phyloP scores from a whole-genome alignment of 2,329 filamentous ascomycete genomes.

The Chaetothyriales sp. region DNA sequence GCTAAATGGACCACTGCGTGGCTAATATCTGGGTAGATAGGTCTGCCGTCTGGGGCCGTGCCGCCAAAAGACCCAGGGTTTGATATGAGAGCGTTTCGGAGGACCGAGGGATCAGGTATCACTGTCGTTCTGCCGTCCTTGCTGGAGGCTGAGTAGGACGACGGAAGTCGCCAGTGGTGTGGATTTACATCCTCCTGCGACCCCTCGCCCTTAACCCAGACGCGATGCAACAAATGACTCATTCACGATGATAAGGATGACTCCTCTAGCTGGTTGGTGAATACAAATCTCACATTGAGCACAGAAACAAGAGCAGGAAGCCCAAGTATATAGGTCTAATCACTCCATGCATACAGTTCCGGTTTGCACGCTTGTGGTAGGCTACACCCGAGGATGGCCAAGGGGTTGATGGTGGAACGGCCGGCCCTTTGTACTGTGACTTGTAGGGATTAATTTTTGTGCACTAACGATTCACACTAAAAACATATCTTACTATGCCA shows the following conservation, averaged over 20 bases:
- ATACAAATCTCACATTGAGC: background rate
- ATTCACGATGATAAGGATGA: background rate
- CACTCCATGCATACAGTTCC: no score
- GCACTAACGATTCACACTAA: no score
- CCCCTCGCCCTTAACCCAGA: background rate
- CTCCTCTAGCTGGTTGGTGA: background rate
- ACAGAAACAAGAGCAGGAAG: no score
- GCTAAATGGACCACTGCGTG: conserved; percentile 10
- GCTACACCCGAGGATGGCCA: no score
- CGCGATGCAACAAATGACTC: background rate
- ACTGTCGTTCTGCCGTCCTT: conserved; percentile 2
- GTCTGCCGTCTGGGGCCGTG: background rate
- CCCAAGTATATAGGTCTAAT: no score
- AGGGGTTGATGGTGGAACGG: no score
- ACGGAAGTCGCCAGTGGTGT: conserved; percentile 5
- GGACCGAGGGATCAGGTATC: conserved; percentile 7
- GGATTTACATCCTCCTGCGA: conserved; percentile 1
- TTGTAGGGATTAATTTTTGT: no score
- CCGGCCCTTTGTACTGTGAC: no score
- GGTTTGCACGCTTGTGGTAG: no score
- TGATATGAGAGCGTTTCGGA: conserved; percentile 8
- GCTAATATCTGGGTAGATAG: conserved; percentile 7
- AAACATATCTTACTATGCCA: no score
- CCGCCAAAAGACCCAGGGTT: background rate
- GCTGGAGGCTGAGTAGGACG: background rate